phyloP scores from a whole-genome alignment of 2,329 filamentous ascomycete species.

The Ophiognomonia clavigignenti-juglandacearum region DNA sequence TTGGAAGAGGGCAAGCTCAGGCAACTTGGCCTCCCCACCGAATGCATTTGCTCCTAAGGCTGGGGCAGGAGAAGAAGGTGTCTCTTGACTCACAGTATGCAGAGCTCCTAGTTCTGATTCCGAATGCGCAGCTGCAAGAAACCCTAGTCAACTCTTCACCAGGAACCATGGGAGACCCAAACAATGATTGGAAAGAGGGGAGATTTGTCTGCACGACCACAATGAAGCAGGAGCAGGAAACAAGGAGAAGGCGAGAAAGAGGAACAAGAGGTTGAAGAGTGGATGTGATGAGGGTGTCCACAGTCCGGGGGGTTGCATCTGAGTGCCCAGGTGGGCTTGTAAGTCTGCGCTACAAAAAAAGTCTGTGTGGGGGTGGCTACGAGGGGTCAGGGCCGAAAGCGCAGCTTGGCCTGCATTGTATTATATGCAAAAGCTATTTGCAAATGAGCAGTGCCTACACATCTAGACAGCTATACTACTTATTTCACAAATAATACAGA shows the following conservation, averaged over 20 bases:
- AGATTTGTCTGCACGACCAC: slow-evolving; percentile 10
- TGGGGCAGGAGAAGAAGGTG: background rate
- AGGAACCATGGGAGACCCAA: background rate
- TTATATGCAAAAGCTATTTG: no score
- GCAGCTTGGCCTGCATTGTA: no score
- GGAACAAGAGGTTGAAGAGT: background rate
- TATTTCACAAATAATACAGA: no score
- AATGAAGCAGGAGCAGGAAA: background rate
- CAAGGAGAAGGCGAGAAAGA: background rate
- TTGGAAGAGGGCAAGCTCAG: background rate
- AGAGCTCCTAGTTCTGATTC: slow-evolving; percentile 12
- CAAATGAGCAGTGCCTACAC: no score
- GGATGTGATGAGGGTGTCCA: slow-evolving; percentile 1
- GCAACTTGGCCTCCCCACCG: background rate
- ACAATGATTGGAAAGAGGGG: slow-evolving; percentile 7
- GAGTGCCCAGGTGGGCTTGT: no score
- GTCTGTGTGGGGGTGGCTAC: background rate
- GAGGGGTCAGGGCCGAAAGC: background rate
- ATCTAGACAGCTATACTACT: no score
- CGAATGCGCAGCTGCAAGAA: slow-evolving; percentile 9
- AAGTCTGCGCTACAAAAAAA: background rate
- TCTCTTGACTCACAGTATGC: slow-evolving; percentile 10
- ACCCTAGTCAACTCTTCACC: slow-evolving; percentile 5
- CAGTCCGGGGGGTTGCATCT: slow-evolving; percentile 1
- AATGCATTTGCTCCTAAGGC: background rate